A percentile compares a stretch with the other conserved stretches of the same genome.
These are phyloP conservation scores for Tagetes patula DNA, from an alignment of 129 eudicot species.

Conservation along the genomic window DNA sequence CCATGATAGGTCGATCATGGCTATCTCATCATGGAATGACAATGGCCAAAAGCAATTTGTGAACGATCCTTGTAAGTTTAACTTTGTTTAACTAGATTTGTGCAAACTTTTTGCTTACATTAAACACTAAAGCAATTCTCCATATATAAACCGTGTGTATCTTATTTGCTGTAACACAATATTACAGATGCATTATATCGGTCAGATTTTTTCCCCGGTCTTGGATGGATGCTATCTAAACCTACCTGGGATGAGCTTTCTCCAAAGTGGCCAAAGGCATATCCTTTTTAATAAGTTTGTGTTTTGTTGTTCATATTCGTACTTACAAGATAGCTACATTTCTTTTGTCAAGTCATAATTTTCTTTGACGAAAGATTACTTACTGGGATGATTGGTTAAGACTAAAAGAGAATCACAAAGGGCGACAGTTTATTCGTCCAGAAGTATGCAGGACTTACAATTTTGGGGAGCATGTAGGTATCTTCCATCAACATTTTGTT, in stretches of 20 bases:
- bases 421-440: conserved; percentile 90
- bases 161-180: not conserved
- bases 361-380: conserved; percentile 73
- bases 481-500: conserved; percentile 19
- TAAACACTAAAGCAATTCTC: not conserved
- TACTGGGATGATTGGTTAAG: conserved; percentile 99
- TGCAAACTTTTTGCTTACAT: not conserved
- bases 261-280: conserved; percentile 99
- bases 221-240: conserved; percentile 97
- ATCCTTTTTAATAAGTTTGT: conserved; percentile 53
- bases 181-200: conserved; percentile 84
- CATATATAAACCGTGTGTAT: conserved; percentile 8
- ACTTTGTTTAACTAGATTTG: not conserved
- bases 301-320: conserved; percentile 9
- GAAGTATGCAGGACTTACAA: conserved; percentile 98
- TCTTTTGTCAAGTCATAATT: conserved; percentile 18
- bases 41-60: conserved; percentile 95
- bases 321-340: not conserved
- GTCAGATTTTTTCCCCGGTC: conserved; percentile 97
- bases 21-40: conserved; percentile 98
- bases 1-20: conserved; percentile 59
- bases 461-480: conserved; percentile 97
- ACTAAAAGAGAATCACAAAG: conserved; percentile 79
- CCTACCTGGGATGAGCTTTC: conserved; percentile 93
- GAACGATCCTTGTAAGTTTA: conserved; percentile 89